phyloP scores from a whole-genome alignment of 306 rosid genomes.

The apple (Malus domestica) region DNA sequence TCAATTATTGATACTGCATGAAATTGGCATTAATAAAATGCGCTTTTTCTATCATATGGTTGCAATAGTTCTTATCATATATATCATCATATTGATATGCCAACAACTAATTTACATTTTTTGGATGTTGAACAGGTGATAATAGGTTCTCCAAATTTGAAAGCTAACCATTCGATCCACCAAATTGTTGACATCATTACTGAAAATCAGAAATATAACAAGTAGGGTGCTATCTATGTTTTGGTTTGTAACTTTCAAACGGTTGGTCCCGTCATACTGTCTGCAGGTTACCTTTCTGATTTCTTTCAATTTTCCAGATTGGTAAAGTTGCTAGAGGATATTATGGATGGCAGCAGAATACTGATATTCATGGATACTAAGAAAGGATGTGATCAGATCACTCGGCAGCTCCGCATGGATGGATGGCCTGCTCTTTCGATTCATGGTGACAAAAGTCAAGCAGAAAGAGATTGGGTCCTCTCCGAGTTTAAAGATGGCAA shows the following conservation, averaged over 20 bases:
- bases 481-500: constrained; percentile 95
- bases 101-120: neutral
- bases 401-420: constrained; percentile 96
- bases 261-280: constrained; percentile 9
- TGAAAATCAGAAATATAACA: constrained; percentile 92
- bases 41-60: neutral
- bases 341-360: constrained; percentile 98
- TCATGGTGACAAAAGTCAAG: constrained; percentile 98
- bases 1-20: neutral
- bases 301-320: constrained; percentile 43
- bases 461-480: constrained; percentile 99
- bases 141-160: constrained; percentile 80
- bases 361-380: constrained; percentile 95
- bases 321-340: constrained; percentile 91
- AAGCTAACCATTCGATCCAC: constrained; percentile 89
- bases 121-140: constrained; percentile 54
- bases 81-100: neutral
- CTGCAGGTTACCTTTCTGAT: constrained; percentile 19
- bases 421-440: constrained; percentile 99
- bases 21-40: neutral
- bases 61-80: neutral
- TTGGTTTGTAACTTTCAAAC: constrained; percentile 3
- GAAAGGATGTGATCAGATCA: constrained; percentile 95
- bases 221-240: constrained; percentile 41
- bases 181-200: constrained; percentile 87